Base-by-base conservation (phyloP, 257 asterid species). In the Solanum gracilifrons region DNA sequence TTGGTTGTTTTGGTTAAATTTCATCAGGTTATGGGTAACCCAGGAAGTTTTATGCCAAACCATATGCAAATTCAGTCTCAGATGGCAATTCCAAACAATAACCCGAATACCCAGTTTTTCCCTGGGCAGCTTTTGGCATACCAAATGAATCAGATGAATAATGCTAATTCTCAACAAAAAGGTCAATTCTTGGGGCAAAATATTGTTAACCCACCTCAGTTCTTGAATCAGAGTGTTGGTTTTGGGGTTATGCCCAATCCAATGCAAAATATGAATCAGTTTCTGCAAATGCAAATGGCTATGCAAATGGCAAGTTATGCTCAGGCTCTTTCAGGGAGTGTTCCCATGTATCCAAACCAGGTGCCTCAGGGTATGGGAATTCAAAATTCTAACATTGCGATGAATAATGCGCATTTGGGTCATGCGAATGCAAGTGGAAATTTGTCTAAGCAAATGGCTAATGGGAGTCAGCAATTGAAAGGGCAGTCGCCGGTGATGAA, bases 201-300 rank as follows among this genome's bases (percentile, higher is more conserved):
- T 90, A 86, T 88, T 12, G 48, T 37, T n/a, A 92, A 89, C 87
- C 91, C 88, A 9, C 64, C 92, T 41, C 96, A 91, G 82, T 90
- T 94, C 86, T 43, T 88, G 79, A 88, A 89, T 33, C 92, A 86
- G 71, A 89, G 73, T 87, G 87, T 62, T 46, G 84, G 80, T 55
- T 27, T 86, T 71, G 88, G 89, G 46, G 89, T 87, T 21, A 41
- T 93, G 87, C 93, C 94, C 77, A 92, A 88, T 87, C 93, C 91
- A 64, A 88, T 92, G 87, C 97, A 93, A 69, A 93, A 91, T 88
- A 89, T 92, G 35, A 90, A 88, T 92, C 98, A 92, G 87, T 87
- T 93, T 89, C 41, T 93, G 87, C 96, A 93, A 83, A 86, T 94
- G 91, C 93, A 89, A 36, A 87, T 91, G 89, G 89, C 66, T 74